Base-by-base conservation (phyloP, 306 rosid genomes). In the Inga laurina region DNA sequence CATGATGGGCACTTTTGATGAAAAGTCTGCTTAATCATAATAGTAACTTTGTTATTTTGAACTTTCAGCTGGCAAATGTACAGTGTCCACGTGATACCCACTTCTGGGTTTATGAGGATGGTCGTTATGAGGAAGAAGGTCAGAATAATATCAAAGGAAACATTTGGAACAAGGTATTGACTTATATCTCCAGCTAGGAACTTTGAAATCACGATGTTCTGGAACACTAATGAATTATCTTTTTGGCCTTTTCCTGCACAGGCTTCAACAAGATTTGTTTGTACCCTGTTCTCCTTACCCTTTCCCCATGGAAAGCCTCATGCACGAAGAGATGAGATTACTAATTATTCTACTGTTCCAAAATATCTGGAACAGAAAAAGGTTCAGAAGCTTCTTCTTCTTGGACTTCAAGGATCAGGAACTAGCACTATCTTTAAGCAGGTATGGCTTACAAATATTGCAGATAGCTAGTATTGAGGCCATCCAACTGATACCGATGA, bases 51-150 rank as follows among this genome's bases (percentile, higher is more conserved):
- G 37, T 71, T 75, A 51, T 86, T 39, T 88, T 74, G 85, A 86
- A 85, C 79, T 85, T 54, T 86, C 93, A 97, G 99, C 86, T 97
- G 87, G 99, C 99, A 84, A 91, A 87, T 24, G 99, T 94, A 83
- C 99, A 97, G 92, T 97, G 99, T 86, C 99, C 98, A 10, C 97
- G 98, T 37, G 99, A 94, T 93, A 97, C 99, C 78, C 99, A 97
- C 87, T 97, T 97, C 88, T 97, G 99, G 99, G 99, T 97, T 82
- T 97, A 97, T 78, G 99, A 97, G 48, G 98, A 97, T 51, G 99
- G 99, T 78, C 98, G 98, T 14, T 97, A 94, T 48, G 97, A 97
- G 92, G 99, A 97, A 89, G 97, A 97, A 97, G 99, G 99, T 79
- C 98, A 97, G 88, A 97, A 97, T 81, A 97, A 97, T 88, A 97